Percentiles rank a stretch among this genome's conserved stretches.
Conservation (phyloP, 2,329 filamentous ascomycete genomes). For the Diplodia seriata region DNA sequence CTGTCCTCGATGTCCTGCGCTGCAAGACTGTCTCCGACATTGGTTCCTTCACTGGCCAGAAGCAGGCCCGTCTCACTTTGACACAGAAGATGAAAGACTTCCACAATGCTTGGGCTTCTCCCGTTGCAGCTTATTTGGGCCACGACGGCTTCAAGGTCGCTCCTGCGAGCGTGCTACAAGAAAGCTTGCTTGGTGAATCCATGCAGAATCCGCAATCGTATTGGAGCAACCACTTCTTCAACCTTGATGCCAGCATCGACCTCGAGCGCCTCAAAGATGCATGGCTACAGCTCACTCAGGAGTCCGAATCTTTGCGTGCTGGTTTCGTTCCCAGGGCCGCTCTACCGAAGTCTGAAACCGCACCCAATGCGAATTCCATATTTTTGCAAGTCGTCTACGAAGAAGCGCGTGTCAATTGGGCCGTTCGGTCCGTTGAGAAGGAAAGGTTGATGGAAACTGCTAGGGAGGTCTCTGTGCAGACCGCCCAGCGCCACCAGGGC, state of each 20-base stretch:
- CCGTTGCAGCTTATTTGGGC: conserved; percentile 9
- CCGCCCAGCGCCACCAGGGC: conserved; percentile 37
- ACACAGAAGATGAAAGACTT: conserved; percentile 15
- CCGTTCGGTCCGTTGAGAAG: conserved; percentile 33
- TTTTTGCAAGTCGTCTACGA: conserved; percentile 44
- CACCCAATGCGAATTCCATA: conserved; percentile 29
- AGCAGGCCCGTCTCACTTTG: conserved; percentile 13
- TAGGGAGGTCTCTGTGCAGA: conserved; percentile 37
- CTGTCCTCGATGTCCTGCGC: conserved; percentile 42
- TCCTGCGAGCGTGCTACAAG: conserved; percentile 24
- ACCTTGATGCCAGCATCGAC: conserved; percentile 42
- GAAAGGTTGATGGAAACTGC: conserved; percentile 36
- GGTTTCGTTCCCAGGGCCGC: conserved; percentile 46
- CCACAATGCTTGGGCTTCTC: conserved; percentile 10
- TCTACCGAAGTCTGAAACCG: conserved; percentile 28
- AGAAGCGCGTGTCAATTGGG: conserved; percentile 41
- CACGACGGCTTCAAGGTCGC: conserved; percentile 14
- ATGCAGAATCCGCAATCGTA: conserved; percentile 49
- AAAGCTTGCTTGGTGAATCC: conserved; percentile 47
- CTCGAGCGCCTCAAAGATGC: conserved; percentile 41
- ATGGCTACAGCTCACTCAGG: conserved; percentile 43
- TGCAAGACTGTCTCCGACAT: conserved; percentile 43
- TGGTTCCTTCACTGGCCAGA: conserved; percentile 7
- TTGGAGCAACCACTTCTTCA: conserved; percentile 51
- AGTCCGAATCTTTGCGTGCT: conserved; percentile 48